Base-by-base conservation (phyloP, 176 grass and related monocot species). In the Eleusine coracana region DNA sequence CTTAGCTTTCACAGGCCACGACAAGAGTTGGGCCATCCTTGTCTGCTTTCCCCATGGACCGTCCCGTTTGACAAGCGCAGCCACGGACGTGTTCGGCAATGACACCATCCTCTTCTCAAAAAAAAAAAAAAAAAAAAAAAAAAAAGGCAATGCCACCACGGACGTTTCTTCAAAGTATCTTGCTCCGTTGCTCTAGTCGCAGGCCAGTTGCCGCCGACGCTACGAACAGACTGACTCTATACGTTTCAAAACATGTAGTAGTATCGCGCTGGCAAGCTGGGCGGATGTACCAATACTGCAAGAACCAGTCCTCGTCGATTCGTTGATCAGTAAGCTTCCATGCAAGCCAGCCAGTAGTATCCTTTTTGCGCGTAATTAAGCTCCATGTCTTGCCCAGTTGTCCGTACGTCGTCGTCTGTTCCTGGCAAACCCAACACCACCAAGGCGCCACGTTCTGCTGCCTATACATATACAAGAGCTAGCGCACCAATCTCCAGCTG, bases 311-410 rank as follows among this genome's bases (percentile, higher is more conserved):
- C 14, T 40, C 21, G 73, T 6, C 16, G 0, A 28, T 46, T 29
- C 6, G 5, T 58, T 18, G 5, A n/a, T 52, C 46, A 49, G 51
- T 55, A 6, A 20, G 51, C 55, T 21, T 58, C 2, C 55, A 58
- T 31, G 25, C 25, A 25, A 25, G 25, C 25, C 25, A 25, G 25
- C 25, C 0, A 25, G 25, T 25, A 25, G 25, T 25, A 25, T 25
- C 25, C 3, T 50, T 54, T 55, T 50, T 6, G 18, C 49, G 14
- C 31, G 28, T 34, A 44, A 44, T 6, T 6, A 52, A 52, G 7
- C 71, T 73, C 71, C 71, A 17, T 51, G 71, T 74, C 71, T 28
- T 50, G 28, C 34, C 48, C 52, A 21, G 52, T 7, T 56, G 48
- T 50, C 52, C 48, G 2, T 2, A 36, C 52, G 72, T 56, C 29